Conservation (phyloP, 2,329 filamentous ascomycete genomes). For the Dichotomopilus funicola region DNA sequence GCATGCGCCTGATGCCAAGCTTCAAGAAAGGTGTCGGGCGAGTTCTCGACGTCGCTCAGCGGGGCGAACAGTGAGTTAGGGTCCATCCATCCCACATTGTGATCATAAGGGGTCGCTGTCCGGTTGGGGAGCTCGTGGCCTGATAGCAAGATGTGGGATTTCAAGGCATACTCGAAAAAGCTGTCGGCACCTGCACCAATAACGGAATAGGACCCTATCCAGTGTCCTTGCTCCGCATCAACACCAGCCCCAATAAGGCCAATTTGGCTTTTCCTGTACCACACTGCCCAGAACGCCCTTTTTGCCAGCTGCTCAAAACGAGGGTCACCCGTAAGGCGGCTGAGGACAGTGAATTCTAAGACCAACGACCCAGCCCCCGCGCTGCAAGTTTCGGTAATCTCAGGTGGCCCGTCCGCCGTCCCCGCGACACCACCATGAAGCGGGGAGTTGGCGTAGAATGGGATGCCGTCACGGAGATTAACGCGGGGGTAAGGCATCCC, state of each 20-base stretch:
- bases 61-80: constrained; percentile 57
- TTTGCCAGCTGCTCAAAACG: constrained; percentile 90
- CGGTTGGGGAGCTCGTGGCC: constrained; percentile 57
- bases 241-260: constrained; percentile 87
- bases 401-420: constrained; percentile 40
- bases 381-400: constrained; percentile 94
- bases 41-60: constrained; percentile 58
- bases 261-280: constrained; percentile 76
- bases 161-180: constrained; percentile 97
- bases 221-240: constrained; percentile 78
- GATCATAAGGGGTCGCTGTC: constrained; percentile 36
- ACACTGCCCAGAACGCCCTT: constrained; percentile 95
- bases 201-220: constrained; percentile 84
- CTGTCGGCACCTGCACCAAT: constrained; percentile 96
- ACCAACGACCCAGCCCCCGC: constrained; percentile 94
- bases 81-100: constrained; percentile 45
- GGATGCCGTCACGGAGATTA: constrained; percentile 83
- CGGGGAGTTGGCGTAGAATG: constrained; percentile 84
- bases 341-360: constrained; percentile 86
- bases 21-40: constrained; percentile 69
- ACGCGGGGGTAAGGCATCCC: constrained; percentile 93
- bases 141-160: constrained; percentile 85
- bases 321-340: constrained; percentile 75
- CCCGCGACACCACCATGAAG: constrained; percentile 49
- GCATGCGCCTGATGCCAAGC: constrained; percentile 82